Evolutionary conservation across 345 rosid species (phyloP).

Genomic region (Fremontodendron californicum): DNA sequence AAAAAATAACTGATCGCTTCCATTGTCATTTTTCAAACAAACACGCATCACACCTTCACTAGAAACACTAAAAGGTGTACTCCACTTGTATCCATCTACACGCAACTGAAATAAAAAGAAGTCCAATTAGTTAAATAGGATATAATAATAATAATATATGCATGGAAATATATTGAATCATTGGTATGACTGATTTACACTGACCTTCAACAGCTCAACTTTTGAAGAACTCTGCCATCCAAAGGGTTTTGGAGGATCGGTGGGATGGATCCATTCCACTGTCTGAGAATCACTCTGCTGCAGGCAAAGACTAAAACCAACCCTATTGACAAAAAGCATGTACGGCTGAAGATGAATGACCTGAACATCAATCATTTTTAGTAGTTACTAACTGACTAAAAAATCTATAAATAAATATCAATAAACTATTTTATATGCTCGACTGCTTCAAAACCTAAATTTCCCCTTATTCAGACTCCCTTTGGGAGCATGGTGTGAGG

Average conservation of each 20-base stretch:
- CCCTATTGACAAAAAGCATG: conserved; percentile 76
- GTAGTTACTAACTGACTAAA: conserved; percentile 16
- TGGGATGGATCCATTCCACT: conserved; percentile 78
- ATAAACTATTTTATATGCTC: neutral
- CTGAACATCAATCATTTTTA: conserved; percentile 41
- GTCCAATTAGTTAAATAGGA: conserved; percentile 6
- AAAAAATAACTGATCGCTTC: conserved; percentile 49
- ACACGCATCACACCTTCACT: conserved; percentile 79
- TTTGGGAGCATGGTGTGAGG: no score
- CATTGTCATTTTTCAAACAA: conserved; percentile 50
- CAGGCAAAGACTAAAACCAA: conserved; percentile 69
- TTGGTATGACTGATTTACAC: conserved; percentile 15
- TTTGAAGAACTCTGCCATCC: conserved; percentile 69
- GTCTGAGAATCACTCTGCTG: conserved; percentile 81
- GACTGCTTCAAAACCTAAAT: conserved; percentile 3
- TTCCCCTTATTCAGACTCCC: neutral
- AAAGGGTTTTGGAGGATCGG: conserved; percentile 78
- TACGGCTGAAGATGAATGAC: conserved; percentile 91
- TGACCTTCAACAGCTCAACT: conserved; percentile 73
- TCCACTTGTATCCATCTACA: conserved; percentile 79
- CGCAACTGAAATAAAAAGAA: conserved; percentile 53
- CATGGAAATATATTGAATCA: neutral
- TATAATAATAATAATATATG: neutral
- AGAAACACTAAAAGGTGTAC: conserved; percentile 74
- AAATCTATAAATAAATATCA: conserved; percentile 11